Evolutionary conservation across 2,329 filamentous ascomycete species (phyloP), one percentile per base, ranked within the genome.

Genomic region (Epichloe amarillans): DNA sequence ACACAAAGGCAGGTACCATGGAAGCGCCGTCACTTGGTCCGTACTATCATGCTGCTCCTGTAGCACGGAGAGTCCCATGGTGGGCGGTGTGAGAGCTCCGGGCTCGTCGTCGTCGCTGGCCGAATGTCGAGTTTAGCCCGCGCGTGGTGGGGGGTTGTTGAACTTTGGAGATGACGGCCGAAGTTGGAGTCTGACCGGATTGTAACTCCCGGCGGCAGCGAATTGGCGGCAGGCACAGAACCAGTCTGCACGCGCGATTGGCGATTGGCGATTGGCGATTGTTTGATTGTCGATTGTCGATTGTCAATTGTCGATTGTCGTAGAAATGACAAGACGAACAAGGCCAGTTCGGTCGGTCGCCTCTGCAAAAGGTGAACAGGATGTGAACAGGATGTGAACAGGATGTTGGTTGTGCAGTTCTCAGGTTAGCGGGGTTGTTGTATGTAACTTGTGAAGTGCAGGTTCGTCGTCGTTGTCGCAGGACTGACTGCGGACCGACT

Each of bases 31-130:
- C 6, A 46, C 14, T 12, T 17, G 46, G 26, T 21, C 14, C 38
- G 38, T 52, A 71, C 69, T 64, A 61, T 70, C 62, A 49, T 83
- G 84, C 75, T 95, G 88, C 62, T 89, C 82, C 64, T 89, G 82
- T 63, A 95, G 84, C 61, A 90, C 80, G 57, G 89, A 95, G 68
- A 85, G 74, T 61, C 81, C 84, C 88, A 95, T 95, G 61, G 68
- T 82, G 74, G 69, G 66, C 65, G 50, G 44, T 51, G 47, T 48
- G 53, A 55, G 55, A 55, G 52, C 38, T 50, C 50, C 43, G 17
- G 50, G 42, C 50, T 52, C 50, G 39, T 47, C n/a, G 42, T 39
- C 42, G 37, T 43, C 12, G 35, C 21, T 38, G 38, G 19, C 43
- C 14, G 12, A n/a, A 35, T 33, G 19, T 39, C 21, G 35, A 19